Evolutionary conservation across 129 eudicot genomes (phyloP), one percentile per base, ranked within the genome.

Genomic region (Flaveria brownii): DNA sequence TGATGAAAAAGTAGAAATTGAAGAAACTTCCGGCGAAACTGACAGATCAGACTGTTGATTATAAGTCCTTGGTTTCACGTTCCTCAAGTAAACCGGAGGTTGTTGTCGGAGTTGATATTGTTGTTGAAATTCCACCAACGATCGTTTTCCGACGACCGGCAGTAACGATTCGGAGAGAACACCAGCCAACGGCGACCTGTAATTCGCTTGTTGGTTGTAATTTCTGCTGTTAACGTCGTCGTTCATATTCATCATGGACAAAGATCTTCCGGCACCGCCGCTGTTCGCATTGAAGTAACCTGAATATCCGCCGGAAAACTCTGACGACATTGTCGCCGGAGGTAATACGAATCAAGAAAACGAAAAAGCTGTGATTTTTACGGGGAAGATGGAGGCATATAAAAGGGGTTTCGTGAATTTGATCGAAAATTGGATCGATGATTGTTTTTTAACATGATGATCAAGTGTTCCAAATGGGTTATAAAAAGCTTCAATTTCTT

Each of bases 61-160:
- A 57, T 72, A 78, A 5, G 75, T 71, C 63, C 90, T 81, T 5
- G 80, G 90, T 70, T 86, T 91, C 36, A 91, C 88, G 83, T 87
- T 81, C 45, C 97, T 64, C 41, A 79, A 47, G 76, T 83, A 81
- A 68, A 73, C 46, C 5, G 89, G 49, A 73, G 82, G 57, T 22
- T 81, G 82, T 36, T 5, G 41, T 7, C 41, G 41, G 41, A 36
- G 41, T 9, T 66, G 71, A 3, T 77, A 72, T 3, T 41, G 70
- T 18, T 80, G 87, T 50, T 92, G 98, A 49, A 77, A 82, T 46
- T 93, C 98, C 0, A 88, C 82, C 12, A 90, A 82, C 0, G 98
- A 84, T 41, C 98, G 80, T 75, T 93, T 93, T 2, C 96, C 84
- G 78, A 20, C 9, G 23, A 54, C 61, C 61, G 10, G 82, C 13